Base-by-base conservation (phyloP, 2,329 filamentous ascomycete species). In the Talaromyces atroroseus region DNA sequence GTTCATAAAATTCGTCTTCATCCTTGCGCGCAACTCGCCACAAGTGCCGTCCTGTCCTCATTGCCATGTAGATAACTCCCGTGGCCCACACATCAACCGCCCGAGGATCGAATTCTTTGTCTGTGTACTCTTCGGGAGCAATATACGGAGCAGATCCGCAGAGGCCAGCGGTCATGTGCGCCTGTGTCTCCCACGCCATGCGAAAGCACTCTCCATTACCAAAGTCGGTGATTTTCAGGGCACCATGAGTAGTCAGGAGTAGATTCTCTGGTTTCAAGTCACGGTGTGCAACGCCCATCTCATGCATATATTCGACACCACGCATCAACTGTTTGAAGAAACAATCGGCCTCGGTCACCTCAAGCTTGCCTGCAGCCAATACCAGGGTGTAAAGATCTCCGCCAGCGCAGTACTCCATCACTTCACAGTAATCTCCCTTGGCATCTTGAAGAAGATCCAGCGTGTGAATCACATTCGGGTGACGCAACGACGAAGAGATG, bases 241-340 rank as follows among this genome's bases (percentile, higher is more conserved):
- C 89, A 57, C 94, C 94, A 62, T 92, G 90, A 0, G 89, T 94
- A 3, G 94, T 99, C 56, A 99, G 80, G 0, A 99, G 84, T 12
- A 99, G 81, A 64, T 99, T 99, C 73, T 99, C 94, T 0, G 94
- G 94, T 74, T 99, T 99, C 47, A 99, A 77, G 67, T 99, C 94
- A 60, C 94, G 89, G 71, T 99, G 94, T 12, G 94, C 92, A 24
- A 99, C 94, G 56, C 94, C 94, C 94, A 97, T 99, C 70, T 97
- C 92, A 74, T 99, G 94, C 78, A 99, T 91, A 72, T 99, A 99
- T 74, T 97, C 92, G 52, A 99, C 94, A 60, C 94, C 94, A 57
- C 94, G 89, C 92, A 99, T 97, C 74, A 97, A 86, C 74, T 99
- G 94, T 76, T 97, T 96, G 80, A 99, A 99, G 73, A 94, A 95